Evolutionary conservation across 2,329 filamentous ascomycete species (phyloP).

Genomic region (Exophiala mesophila): DNA sequence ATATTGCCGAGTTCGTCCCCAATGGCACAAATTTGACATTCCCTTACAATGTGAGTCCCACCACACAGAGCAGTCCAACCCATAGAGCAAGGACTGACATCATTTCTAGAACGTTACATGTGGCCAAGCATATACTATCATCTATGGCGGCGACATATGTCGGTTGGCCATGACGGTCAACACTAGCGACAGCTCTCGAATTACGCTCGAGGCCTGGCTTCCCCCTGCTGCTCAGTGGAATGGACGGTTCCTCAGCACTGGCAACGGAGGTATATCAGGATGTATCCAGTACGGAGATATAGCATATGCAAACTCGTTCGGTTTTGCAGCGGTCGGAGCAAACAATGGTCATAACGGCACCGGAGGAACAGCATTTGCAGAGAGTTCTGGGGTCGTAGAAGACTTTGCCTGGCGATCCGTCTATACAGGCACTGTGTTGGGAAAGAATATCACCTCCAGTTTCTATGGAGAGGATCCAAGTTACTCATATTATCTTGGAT

Average conservation of each 20-base stretch:
- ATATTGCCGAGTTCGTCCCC: conserved; percentile 31
- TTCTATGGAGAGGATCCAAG: conserved; percentile 9
- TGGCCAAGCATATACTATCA: not conserved
- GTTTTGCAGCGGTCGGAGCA: conserved; percentile 45
- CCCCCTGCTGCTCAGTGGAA: conserved; percentile 44
- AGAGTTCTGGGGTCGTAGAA: conserved; percentile 42
- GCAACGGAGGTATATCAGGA: conserved; percentile 47
- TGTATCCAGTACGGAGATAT: conserved; percentile 46
- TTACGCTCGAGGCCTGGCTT: conserved; percentile 41
- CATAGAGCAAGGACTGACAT: not conserved
- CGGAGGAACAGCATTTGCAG: conserved; percentile 43
- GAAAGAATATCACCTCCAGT: conserved; percentile 7
- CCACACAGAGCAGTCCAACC: too few species aligned
- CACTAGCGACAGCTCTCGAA: conserved; percentile 41
- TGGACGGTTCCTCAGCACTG: conserved; percentile 44
- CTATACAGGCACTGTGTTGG: conserved; percentile 32
- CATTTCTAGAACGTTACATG: not conserved
- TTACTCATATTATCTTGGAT: conserved; percentile 50
- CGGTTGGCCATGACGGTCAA: conserved; percentile 39
- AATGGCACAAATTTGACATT: conserved; percentile 36
- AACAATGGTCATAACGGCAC: conserved; percentile 50
- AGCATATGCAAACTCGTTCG: conserved; percentile 39
- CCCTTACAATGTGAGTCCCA: conserved; percentile 31
- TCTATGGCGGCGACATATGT: conserved; percentile 40
- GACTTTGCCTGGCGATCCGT: conserved; percentile 35